Base-by-base conservation (phyloP, 2,329 filamentous ascomycete genomes). In the Blastomyces silverae region DNA sequence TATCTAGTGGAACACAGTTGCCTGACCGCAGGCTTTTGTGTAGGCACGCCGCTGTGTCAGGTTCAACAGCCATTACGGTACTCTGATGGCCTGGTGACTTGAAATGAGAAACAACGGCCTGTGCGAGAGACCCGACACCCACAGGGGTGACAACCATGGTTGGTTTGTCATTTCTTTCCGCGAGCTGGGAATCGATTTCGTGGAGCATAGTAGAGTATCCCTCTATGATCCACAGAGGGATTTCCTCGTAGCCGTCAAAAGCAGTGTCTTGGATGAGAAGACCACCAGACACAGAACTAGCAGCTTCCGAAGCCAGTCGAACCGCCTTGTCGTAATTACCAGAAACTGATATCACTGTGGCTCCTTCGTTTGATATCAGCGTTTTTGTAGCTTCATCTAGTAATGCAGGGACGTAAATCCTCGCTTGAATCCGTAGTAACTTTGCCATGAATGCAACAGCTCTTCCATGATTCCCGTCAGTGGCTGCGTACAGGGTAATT, bases 401-500 rank as follows among this genome's bases (percentile, higher is more conserved):
- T 31, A 79, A 80, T 0, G 71, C 71, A 0, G 89, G 88, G 0
- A 92, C 87, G 69, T 85, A 88, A 4, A 92, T 85, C 20, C 78
- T 77, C 0, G 81, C 82, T 0, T 77, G 70, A 0, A 91, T 74
- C 0, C 77, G 79, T 11, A 93, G 76, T 13, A 86, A 79, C 52
- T 76, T 78, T 0, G 83, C 87, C 85, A 92, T 90, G 7, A 84
- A 80, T 0, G 89, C 87, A 0, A 91, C 82, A 0, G 90, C 89
- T 1, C 89, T 80, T 0, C 90, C 90, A 79, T 89, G 89, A 68
- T 93, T 93, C 0, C 90, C 90, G 60, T 91, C 89, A 0, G 88
- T 91, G 1, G 87, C 86, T 0, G 89, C 85, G 52, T 87, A 82
- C 0, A 90, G 72, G 0, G 71, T 76, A 25, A 85, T 68, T 0